Evolutionary conservation across 2,329 filamentous ascomycete species (phyloP), one percentile per base, ranked within the genome.

Genomic region (Chaetomiaceae sp.): DNA sequence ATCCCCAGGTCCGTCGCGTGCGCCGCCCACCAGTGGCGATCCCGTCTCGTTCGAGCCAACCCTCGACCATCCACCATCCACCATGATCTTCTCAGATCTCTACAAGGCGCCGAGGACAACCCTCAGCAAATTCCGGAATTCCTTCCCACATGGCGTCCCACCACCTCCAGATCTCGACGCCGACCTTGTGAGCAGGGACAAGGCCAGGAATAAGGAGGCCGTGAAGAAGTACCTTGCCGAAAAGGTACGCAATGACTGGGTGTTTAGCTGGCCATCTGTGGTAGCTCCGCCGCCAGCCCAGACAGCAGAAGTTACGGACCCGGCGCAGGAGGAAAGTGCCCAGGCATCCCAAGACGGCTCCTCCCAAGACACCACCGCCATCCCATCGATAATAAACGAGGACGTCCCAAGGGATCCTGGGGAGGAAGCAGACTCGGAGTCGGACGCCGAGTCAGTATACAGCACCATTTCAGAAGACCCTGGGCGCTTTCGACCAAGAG

Each of bases 161-260:
- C 51, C 59, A 63, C 56, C 65, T 63, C 51, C 69, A 38, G 72
- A 82, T 61, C 79, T 82, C 61, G 78, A 85, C 56, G 74, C 79
- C 18, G 82, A 85, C 62, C 72, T 86, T 5, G 67, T 82, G 45
- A 84, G 79, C 65, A 78, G 74, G 62, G 82, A 86, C 64, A 85
- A 84, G 65, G 57, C 67, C 23, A 82, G 78, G 68, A 80, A 84
- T 60, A 85, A 85, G 63, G 79, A 82, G 36, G 82, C 82, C 11
- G 77, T 86, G 32, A 79, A 73, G 62, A 76, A 72, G 46, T 79
- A 78, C 59, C 68, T 86, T 1, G 67, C 71, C 2, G 72, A 75
- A 20, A 80, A 76, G 58, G 70, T 86, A 36, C 77, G 75, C 56
- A 75, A 74, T 56, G 81, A 85, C 62, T 86, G 82, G 83, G 69